Conservation (phyloP, 2,329 filamentous ascomycete species). For the Thielaviopsis punctulata region DNA sequence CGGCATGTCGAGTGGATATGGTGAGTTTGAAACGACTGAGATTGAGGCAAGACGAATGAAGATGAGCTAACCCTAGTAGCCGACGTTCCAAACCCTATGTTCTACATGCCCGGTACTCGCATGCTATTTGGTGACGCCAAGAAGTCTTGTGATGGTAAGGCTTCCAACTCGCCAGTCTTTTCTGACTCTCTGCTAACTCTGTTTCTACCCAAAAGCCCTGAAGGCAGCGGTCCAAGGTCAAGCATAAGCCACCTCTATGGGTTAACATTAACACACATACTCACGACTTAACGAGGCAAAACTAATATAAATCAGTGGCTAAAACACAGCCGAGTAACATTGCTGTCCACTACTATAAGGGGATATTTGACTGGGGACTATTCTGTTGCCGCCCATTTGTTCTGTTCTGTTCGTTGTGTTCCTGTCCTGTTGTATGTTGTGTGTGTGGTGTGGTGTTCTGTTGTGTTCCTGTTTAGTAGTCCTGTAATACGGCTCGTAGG, state of each 20-base stretch:
- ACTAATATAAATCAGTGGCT: not conserved
- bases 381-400: not conserved
- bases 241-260: conserved; percentile 7
- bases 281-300: not conserved
- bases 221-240: conserved; percentile 24
- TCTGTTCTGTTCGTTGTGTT: too few species aligned
- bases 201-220: too few species aligned
- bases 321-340: not conserved
- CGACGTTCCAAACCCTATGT: conserved; percentile 86
- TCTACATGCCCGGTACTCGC: conserved; percentile 74
- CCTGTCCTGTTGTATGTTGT: not conserved
- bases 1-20: conserved; percentile 75
- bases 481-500: not conserved
- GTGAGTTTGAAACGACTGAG: conserved; percentile 27
- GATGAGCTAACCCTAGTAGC: conserved; percentile 28
- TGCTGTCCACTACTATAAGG: not conserved
- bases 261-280: not conserved
- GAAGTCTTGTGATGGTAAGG: conserved; percentile 60
- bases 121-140: conserved; percentile 91
- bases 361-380: not conserved
- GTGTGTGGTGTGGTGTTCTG: not conserved
- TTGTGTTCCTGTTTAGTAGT: not conserved
- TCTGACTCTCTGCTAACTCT: too few species aligned
- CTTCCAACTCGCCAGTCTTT: too few species aligned
- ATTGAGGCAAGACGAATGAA: too few species aligned